Base-by-base conservation (phyloP, 192 early-diverging fungal species). In the Chytriomyces hyalinus region DNA sequence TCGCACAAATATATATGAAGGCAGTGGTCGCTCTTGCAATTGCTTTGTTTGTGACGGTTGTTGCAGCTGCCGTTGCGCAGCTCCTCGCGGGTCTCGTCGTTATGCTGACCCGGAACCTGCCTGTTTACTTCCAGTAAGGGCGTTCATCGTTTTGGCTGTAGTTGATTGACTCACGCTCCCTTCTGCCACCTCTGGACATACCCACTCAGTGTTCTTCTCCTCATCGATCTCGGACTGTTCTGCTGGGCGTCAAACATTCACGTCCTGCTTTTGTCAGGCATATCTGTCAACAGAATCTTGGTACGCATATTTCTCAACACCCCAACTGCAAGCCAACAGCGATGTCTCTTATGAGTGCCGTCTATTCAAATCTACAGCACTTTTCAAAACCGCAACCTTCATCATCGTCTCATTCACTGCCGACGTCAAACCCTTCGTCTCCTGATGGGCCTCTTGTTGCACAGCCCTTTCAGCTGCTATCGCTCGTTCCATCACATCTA, bases 201-300 rank as follows among this genome's bases (percentile, higher is more conserved):
- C 79, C 76, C 62, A 57, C 80, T 79, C 65, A 85, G 81, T 63
- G 61, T 86, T 15, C 83, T 88, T 6, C 61, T 88, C 10, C 80
- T 86, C 24, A 36, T 78, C 49, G 61, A 76, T 72, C 75, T 88
- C 4, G 84, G 83, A 13, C 53, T 86, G 20, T 86, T 84, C 79
- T 81, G 84, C 75, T 88, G 84, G 84, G 81, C 84, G 7, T 62
- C 77, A 47, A 88, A 88, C 64, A 66, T 88, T 17, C 78, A 84
- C 68, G 66, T 85, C 20, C 80, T 88, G 26, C 20, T 45, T n/a
- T 60, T 69, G 5, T 48, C 51, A 1, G 87, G 87, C 2, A 86
- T 88, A 48, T 75, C 82, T 51, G 50, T 71, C 9, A 49, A 44
- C 44, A 13, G 57, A 9, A 45, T 87, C 44, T 65, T 87, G 45